Base-by-base conservation (phyloP, 2,329 filamentous ascomycete species). In the Hypoxylon sp. region DNA sequence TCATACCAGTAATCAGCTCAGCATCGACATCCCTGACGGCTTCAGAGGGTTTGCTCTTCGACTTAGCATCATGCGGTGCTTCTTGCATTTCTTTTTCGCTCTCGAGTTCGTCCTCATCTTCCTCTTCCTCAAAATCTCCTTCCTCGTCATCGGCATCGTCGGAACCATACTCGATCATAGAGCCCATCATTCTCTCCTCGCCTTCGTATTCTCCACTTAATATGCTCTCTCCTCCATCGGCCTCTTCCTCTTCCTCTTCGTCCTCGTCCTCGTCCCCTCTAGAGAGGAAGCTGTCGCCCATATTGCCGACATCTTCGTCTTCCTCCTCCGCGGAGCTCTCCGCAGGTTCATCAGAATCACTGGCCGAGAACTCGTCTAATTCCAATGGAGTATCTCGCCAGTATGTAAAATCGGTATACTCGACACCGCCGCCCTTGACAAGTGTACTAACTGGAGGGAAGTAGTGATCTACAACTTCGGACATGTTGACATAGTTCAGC, bases 361-460 rank as follows among this genome's bases (percentile, higher is more conserved):
- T 96, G 54, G 91, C 91, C 0, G 92, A 93, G 72, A 98, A 98
- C 56, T 97, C 92, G 42, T 93, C 92, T 24, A 97, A 80, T 52
- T 97, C 93, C 14, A 95, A 84, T 2, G 93, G 93, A 49, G 86
- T 85, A 67, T 97, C 91, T 67, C 96, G 87, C 96, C 96, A 99
- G 80, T 97, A 99, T 61, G 89, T 95, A 79, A 99, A 99, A 77
- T 99, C 96, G 0, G 96, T 99, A 75, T 92, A 99, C 61, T 97
- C 91, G 77, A 98, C 96, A 11, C 94, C 95, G 18, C 94, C 95
- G 45, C 92, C 91, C 73, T 92, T 93, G 16, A 97, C 90, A 28
- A 99, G 84, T 24, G 94, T 89, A 68, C 90, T 93, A 11, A 97
- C 90, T 1, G 96, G 93, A 5, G 96, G 96, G 78, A 99, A 99